phyloP scores from a whole-genome alignment of 78 protist genomes.

The Emiliania huxleyi region DNA sequence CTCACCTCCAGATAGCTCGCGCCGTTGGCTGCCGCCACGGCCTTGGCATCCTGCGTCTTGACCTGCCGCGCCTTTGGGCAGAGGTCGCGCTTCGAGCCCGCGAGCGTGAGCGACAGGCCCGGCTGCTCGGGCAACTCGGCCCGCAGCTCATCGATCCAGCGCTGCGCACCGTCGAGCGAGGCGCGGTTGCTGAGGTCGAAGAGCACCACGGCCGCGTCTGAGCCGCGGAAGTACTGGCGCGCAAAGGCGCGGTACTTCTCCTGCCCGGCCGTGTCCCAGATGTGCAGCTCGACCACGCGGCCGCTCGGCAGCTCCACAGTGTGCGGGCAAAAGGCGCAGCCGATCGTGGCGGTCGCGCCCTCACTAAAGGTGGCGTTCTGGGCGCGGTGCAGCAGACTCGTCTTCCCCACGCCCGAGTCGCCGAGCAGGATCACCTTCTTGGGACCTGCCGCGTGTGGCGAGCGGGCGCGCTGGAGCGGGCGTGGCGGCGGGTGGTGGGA shows the following conservation, averaged over 20 bases:
- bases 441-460: neutral
- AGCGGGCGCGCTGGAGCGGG: neutral
- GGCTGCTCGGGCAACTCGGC: neutral
- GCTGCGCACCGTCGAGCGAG: neutral
- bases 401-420: neutral
- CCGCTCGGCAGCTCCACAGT: neutral
- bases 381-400: neutral
- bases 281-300: neutral
- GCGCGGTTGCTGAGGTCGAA: neutral
- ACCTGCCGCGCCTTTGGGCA: neutral
- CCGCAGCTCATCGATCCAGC: neutral
- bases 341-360: neutral
- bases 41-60: neutral
- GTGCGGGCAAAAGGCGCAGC: neutral
- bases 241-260: constrained; percentile 24
- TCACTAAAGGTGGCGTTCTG: neutral
- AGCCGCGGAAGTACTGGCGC: constrained; percentile 24
- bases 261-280: constrained; percentile 47
- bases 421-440: neutral
- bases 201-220: constrained; percentile 41
- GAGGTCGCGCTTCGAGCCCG: neutral
- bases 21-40: no score
- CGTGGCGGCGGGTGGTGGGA: neutral
- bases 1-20: no score
- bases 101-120: neutral